A percentile compares a stretch with the other conserved stretches of the same genome.
Evolutionary conservation across 179 eudicot genomes (phyloP).

Genomic region (Pouteria campechiana): DNA sequence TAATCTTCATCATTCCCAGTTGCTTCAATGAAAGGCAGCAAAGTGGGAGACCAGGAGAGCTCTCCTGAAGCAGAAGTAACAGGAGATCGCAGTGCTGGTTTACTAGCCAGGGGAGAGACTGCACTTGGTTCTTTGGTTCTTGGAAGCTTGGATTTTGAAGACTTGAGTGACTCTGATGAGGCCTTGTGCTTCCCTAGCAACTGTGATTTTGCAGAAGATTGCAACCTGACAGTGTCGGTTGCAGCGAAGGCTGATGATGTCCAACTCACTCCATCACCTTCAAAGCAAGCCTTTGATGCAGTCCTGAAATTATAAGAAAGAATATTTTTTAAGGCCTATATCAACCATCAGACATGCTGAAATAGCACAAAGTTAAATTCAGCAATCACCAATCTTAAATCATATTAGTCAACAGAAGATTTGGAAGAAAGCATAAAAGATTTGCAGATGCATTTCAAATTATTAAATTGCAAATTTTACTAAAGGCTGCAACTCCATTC

Average conservation of each 20-base stretch:
- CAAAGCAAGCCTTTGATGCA: constrained; percentile 34
- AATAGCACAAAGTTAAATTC: too few species aligned
- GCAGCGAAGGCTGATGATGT: constrained; percentile 41
- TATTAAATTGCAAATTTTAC: too few species aligned
- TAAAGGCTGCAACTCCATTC: too few species aligned
- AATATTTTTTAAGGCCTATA: neutral
- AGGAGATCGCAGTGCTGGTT: constrained; percentile 12
- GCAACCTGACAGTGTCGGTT: constrained; percentile 29
- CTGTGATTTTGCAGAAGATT: constrained; percentile 29
- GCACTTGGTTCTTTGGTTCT: constrained; percentile 35
- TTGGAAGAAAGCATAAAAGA: too few species aligned
- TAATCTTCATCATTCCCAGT: constrained; percentile 8
- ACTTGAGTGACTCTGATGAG: constrained; percentile 32
- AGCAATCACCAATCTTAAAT: too few species aligned
- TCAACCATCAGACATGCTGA: neutral
- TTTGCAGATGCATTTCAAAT: too few species aligned
- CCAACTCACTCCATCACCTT: constrained; percentile 31
- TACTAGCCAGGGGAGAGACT: constrained; percentile 12
- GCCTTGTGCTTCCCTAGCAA: constrained; percentile 65
- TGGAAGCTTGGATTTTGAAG: constrained; percentile 61
- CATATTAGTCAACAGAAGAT: too few species aligned
- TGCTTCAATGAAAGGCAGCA: constrained; percentile 21
- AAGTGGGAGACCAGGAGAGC: constrained; percentile 20
- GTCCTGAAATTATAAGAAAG: constrained; percentile 24
- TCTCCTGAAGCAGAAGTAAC: constrained; percentile 8